Evolutionary conservation across 352 stramenopile species (phyloP).

Genomic region (Globisporangium recalcitrans): DNA sequence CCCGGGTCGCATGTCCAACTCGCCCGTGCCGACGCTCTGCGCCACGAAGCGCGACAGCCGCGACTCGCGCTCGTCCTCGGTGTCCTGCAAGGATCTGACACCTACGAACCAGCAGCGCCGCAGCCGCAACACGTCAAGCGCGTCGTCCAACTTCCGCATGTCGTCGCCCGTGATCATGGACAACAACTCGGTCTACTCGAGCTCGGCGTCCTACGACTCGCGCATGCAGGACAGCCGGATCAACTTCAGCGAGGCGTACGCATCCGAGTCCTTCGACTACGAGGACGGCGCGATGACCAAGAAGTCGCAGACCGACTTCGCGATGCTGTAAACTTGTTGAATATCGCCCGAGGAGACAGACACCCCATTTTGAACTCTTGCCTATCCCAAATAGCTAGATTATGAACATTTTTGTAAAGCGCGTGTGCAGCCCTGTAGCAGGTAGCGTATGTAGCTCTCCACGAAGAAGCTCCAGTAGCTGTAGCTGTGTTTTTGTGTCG

Average conservation of each 20-base stretch:
- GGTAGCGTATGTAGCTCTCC: not conserved
- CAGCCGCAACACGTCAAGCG: conserved; percentile 15
- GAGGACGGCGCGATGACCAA: conserved; percentile 34
- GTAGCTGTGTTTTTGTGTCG: conserved; percentile 1
- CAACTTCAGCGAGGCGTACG: conserved; percentile 67
- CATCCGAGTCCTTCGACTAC: conserved; percentile 30
- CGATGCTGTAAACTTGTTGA: conserved; percentile 35
- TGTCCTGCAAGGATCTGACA: conserved; percentile 31
- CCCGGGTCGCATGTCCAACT: conserved; percentile 26
- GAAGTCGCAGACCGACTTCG: conserved; percentile 36
- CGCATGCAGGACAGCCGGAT: conserved; percentile 52
- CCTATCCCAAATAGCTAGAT: not conserved
- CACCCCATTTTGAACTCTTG: not conserved
- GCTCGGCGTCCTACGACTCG: conserved; percentile 25
- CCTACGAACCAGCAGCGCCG: conserved; percentile 22
- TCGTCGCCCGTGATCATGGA: conserved; percentile 49
- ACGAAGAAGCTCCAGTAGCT: too few relatives aligned
- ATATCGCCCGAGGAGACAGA: too few relatives aligned
- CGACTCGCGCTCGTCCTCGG: conserved; percentile 46
- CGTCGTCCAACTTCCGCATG: conserved; percentile 22
- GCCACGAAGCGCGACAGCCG: conserved; percentile 24
- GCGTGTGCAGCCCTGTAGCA: not conserved
- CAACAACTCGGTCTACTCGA: conserved; percentile 24
- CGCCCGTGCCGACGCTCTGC: conserved; percentile 42
- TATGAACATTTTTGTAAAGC: conserved; percentile 7